Conservation (phyloP, 371 early-diverging fungal species). For the Mucor lusitanicus region DNA sequence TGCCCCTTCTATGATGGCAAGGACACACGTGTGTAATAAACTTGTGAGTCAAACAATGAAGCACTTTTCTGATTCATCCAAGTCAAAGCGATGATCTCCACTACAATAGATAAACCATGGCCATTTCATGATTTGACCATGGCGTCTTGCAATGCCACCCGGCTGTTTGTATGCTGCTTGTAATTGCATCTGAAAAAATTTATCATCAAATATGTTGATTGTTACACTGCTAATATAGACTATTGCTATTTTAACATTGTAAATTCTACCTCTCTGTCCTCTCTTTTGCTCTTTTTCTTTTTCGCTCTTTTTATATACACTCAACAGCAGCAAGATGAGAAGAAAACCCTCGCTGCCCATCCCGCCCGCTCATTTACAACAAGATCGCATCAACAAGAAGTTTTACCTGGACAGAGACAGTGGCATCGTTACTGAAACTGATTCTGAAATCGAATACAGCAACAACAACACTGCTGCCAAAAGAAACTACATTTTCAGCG, state of each 20-base stretch:
- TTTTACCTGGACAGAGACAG: conserved; percentile 33
- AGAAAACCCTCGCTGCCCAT: background rate
- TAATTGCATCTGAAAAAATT: background rate
- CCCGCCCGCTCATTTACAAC: background rate
- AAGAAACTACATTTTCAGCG: conserved; percentile 40
- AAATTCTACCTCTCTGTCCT: background rate
- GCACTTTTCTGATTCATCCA: background rate
- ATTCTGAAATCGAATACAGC: conserved; percentile 29
- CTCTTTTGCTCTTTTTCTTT: background rate
- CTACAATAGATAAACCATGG: too few species aligned
- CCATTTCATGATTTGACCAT: too few species aligned
- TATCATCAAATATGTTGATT: background rate
- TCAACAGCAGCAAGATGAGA: background rate
- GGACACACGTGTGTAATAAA: background rate
- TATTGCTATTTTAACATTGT: background rate
- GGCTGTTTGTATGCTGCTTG: background rate
- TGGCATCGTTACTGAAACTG: conserved; percentile 40
- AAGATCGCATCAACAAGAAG: background rate
- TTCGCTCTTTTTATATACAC: background rate
- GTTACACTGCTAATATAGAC: background rate
- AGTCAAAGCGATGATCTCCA: background rate
- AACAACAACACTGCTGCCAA: background rate
- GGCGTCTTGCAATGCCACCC: too few species aligned
- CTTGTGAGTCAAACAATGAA: background rate
- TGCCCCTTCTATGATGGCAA: background rate